Conservation (phyloP, 805 yeast genomes). For the Teunomyces stri region DNA sequence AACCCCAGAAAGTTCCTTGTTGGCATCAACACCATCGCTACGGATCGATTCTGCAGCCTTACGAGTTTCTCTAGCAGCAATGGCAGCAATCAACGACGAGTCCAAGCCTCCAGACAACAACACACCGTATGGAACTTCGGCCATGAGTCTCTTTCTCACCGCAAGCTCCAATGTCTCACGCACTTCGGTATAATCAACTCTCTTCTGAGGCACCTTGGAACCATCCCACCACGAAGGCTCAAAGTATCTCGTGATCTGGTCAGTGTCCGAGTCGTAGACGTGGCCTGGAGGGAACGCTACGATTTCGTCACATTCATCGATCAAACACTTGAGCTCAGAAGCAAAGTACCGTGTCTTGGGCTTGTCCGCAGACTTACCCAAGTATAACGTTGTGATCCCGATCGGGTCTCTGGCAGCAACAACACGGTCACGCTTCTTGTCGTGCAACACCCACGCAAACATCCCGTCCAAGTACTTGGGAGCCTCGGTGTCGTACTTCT, state of each 20-base stretch:
- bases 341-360: slow-evolving; percentile 88
- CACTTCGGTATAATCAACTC: slow-evolving; percentile 67
- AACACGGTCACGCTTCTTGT: slow-evolving; percentile 78
- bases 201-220: slow-evolving; percentile 65
- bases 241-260: slow-evolving; percentile 82
- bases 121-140: slow-evolving; percentile 99
- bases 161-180: slow-evolving; percentile 87
- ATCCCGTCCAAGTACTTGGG: slow-evolving; percentile 95
- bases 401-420: slow-evolving; percentile 98
- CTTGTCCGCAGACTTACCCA: slow-evolving; percentile 72
- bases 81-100: slow-evolving; percentile 92
- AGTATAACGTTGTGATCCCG: slow-evolving; percentile 93
- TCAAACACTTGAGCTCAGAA: slow-evolving; percentile 89
- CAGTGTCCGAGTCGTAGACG: slow-evolving; percentile 89
- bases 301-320: slow-evolving; percentile 92
- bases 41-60: slow-evolving; percentile 47
- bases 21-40: slow-evolving; percentile 55
- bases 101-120: slow-evolving; percentile 96
- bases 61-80: slow-evolving; percentile 94
- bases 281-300: slow-evolving; percentile 98
- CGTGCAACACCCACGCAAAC: slow-evolving; percentile 95
- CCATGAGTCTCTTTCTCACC: slow-evolving; percentile 98
- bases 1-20: slow-evolving; percentile 82
- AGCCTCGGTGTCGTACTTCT: slow-evolving; percentile 84
- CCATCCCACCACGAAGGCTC: slow-evolving; percentile 95